Conservation (phyloP, 2,329 filamentous ascomycete species). For the Calonectria crousiana region DNA sequence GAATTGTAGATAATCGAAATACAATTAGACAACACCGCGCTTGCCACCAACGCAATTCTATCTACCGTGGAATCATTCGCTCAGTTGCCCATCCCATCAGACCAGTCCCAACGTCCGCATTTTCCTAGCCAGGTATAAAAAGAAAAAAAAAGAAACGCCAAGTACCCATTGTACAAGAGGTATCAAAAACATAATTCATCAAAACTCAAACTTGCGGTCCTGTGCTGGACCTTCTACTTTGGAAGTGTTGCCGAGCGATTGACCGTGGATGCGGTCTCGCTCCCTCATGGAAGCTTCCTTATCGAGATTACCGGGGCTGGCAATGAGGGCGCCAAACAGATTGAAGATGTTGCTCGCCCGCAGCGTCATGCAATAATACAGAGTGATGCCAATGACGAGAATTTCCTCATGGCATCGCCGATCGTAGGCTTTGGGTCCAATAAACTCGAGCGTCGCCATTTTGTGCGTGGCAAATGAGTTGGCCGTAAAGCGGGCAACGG, state of each 20-base stretch:
- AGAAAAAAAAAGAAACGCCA: too few species aligned
- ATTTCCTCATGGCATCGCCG: background rate
- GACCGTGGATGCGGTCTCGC: background rate
- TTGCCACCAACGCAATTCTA: too few species aligned
- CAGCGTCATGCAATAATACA: background rate
- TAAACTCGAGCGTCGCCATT: background rate
- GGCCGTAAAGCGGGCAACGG: background rate
- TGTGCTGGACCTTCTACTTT: background rate
- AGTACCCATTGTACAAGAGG: background rate
- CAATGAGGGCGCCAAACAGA: background rate
- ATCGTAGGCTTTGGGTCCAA: background rate
- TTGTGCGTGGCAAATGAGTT: background rate
- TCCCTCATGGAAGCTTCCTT: background rate
- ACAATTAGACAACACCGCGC: too few species aligned
- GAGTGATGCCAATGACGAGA: background rate
- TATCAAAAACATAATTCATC: background rate
- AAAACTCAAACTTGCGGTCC: background rate
- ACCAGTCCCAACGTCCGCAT: too few species aligned
- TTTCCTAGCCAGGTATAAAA: too few species aligned
- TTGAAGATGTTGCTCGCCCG: background rate
- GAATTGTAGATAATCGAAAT: too few species aligned
- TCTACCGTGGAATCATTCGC: too few species aligned
- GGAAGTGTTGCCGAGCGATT: background rate
- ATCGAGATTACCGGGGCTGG: background rate
- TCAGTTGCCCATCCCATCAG: too few species aligned